These are phyloP conservation scores for Phytophthora hibernalis DNA, from an alignment of 352 stramenopile genomes.

Conservation along the genomic window DNA sequence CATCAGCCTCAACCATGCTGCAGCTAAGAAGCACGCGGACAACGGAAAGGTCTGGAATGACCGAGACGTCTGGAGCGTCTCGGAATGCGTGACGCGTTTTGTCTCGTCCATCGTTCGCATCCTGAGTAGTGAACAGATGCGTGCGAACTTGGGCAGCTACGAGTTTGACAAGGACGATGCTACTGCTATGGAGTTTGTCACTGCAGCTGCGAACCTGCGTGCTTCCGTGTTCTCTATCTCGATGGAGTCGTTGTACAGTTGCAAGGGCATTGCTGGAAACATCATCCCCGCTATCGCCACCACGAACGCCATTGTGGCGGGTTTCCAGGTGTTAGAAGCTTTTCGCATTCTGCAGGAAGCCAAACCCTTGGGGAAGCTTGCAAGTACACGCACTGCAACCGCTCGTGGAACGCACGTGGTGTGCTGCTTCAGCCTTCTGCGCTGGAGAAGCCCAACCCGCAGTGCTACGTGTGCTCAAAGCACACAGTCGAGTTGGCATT, in stretches of 20 bases:
- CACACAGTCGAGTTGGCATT: constrained; percentile 91
- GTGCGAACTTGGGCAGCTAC: constrained; percentile 74
- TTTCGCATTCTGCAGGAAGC: constrained; percentile 82
- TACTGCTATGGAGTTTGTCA: constrained; percentile 98
- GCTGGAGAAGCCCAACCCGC: constrained; percentile 91
- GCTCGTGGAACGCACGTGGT: constrained; percentile 90
- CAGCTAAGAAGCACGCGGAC: constrained; percentile 30
- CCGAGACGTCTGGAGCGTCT: constrained; percentile 87
- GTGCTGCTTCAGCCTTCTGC: constrained; percentile 92
- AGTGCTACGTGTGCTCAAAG: constrained; percentile 97
- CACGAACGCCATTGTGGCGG: constrained; percentile 99
- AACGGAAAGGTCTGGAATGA: constrained; percentile 73
- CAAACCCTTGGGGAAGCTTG: constrained; percentile 79
- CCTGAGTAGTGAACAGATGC: constrained; percentile 58
- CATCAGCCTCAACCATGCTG: constrained; percentile 38
- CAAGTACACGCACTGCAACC: constrained; percentile 95
- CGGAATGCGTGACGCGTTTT: constrained; percentile 92
- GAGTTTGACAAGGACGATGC: constrained; percentile 99
- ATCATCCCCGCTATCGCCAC: constrained; percentile 99
- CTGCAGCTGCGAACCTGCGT: constrained; percentile 97
- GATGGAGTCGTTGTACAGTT: constrained; percentile 88
- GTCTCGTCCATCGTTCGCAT: constrained; percentile 68
- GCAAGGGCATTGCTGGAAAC: constrained; percentile 99
- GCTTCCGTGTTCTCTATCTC: constrained; percentile 84
- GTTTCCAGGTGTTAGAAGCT: constrained; percentile 90